A percentile compares a stretch with the other conserved stretches of the same genome.
phyloP scores from a whole-genome alignment of 805 yeast species.

The Saturnispora serradocipensis region DNA sequence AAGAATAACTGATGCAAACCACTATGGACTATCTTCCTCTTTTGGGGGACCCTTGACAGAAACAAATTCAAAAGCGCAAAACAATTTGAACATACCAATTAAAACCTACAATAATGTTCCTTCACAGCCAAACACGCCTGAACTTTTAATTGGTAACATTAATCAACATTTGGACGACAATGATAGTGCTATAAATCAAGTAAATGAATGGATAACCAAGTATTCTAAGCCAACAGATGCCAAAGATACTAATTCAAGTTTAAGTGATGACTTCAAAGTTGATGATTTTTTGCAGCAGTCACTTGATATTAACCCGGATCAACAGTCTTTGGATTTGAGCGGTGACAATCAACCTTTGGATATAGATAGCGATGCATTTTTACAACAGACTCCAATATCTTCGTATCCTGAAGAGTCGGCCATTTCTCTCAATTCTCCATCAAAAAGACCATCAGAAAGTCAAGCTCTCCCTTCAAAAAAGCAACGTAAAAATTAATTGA shows the following conservation, averaged over 20 bases:
- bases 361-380: constrained; percentile 5
- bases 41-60: not conserved
- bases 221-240: constrained; percentile 6
- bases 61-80: not conserved
- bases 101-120: constrained; percentile 1
- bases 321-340: constrained; percentile 10
- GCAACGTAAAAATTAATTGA: not conserved
- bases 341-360: constrained; percentile 10
- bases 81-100: constrained; percentile 2
- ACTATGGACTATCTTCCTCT: not conserved
- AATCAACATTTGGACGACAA: constrained; percentile 40
- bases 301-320: constrained; percentile 11
- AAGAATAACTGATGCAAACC: not conserved
- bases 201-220: constrained; percentile 43
- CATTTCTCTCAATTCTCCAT: not conserved
- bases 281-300: constrained; percentile 25
- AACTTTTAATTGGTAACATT: constrained; percentile 30
- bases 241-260: constrained; percentile 11
- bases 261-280: constrained; percentile 7
- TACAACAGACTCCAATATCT: not conserved
- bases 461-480: not conserved
- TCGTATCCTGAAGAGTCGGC: not conserved
- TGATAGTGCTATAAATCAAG: constrained; percentile 45
- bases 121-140: constrained; percentile 10
- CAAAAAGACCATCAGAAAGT: not conserved